Evolutionary conservation across 2,329 filamentous ascomycete species (phyloP), one percentile per base, ranked within the genome.

Genomic region (Fusarium nanum): DNA sequence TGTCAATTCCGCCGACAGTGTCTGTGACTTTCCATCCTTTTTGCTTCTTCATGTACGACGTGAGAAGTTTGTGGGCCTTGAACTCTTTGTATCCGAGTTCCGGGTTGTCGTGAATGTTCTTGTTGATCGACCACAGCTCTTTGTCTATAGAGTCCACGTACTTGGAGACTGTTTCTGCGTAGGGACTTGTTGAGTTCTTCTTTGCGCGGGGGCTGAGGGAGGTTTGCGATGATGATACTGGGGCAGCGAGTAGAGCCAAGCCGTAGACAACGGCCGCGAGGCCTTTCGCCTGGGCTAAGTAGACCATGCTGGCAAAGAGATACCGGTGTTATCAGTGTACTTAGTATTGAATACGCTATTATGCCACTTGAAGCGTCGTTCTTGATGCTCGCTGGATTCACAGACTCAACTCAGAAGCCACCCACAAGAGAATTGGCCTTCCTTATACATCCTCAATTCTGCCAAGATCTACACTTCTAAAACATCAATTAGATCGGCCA

Each of bases 101-200:
- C 0, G 83, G 83, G 44, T 84, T 78, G 46, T 82, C 80, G 62
- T 83, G 81, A 22, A 84, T 82, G 34, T 79, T 72, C n/a, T 81
- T 78, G 61, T 80, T 82, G 60, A 83, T 75, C 7, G 61, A 56
- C 71, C 71, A 73, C 5, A 73, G 66, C 12, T 73, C 65, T 5
- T 70, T 57, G 13, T 68, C 59, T 0, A 72, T 45, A 2, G 70
- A 72, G 20, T 72, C 67, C 5, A 73, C 53, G 13, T 67, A 71
- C 1, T 68, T 54, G 8, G 69, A 72, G 27, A 71, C 69, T 8
- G 25, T 16, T 0, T 68, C 59, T 20, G 66, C 25, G 25, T 68
- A 71, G 3, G 63, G 70, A 7, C 66, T 72, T 30, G 48, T 46
- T 25, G 23, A 22, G 5, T 67, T 70, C 40, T 58, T 70, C 45